Base-by-base conservation (phyloP, 345 rosid genomes). In the Gossypium thurberi region DNA sequence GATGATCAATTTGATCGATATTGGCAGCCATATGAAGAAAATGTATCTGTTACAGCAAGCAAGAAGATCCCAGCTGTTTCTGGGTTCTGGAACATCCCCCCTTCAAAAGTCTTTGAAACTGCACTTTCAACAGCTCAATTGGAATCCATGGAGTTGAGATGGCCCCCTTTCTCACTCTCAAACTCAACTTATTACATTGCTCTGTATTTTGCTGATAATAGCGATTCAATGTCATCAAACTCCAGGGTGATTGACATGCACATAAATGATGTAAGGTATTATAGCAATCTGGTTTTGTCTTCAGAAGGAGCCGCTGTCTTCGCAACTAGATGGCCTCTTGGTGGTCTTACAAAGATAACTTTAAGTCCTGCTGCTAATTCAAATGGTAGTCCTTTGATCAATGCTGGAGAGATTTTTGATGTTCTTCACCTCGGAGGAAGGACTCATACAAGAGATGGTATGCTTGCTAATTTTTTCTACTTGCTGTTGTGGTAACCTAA, bases 11-110 rank as follows among this genome's bases (percentile, higher is more conserved):
- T 84, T 69, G 91, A 89, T 81, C 87, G 98, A 71, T 75, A 79
- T 59, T 95, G 99, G 99, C 91, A 82, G 82, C 91, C 92, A 43
- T 87, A 81, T 37, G 85, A 79, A 40, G 74, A 73, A 46, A 75
- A 68, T 18, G 69, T 58, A 53, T 47, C 76, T 33, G 73, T 80
- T 5, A 46, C 62, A 28, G 79, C 94, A 5, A 80, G 78, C 82
- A 89, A 86, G 69, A 84, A 73, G 37, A 86, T 79, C 20, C 65
- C 86, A 3, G 80, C 89, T 10, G 85, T 89, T 80, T 84, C 90
- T 25, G 93, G 97, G 74, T 87, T 95, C 76, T 95, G 99, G 99
- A 95, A 95, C 78, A 84, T 83, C 2, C 99, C 99, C 6, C 96
- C 98, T 40, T 57, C 75, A 20, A 91, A 84, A 84, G 85, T 91